Evolutionary conservation across 345 rosid species (phyloP).

Genomic region (Acer campestre): DNA sequence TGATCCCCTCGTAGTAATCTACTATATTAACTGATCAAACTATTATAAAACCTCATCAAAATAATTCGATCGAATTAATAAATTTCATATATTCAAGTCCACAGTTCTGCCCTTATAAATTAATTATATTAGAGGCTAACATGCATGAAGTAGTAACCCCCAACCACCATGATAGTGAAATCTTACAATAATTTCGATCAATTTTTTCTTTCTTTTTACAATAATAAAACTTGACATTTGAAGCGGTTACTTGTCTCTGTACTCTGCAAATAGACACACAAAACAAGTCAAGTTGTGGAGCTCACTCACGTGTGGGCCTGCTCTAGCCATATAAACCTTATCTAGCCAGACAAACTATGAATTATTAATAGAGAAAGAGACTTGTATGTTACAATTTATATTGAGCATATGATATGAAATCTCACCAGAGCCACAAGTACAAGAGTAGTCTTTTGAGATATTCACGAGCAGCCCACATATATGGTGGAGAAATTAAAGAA

Average conservation of each 20-base stretch:
- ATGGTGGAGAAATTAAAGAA: too few species aligned
- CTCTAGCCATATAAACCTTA: slow-evolving; percentile 6
- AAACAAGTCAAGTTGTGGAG: not conserved
- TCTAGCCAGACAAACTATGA: not conserved
- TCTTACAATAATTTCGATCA: not conserved
- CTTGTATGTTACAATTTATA: not conserved
- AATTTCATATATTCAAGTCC: not conserved
- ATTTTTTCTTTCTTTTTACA: not conserved
- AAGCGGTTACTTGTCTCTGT: not conserved
- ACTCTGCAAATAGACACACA: not conserved
- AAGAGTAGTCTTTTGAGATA: not conserved
- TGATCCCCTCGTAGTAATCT: too few species aligned
- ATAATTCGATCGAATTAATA: not conserved
- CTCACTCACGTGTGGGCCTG: slow-evolving; percentile 22
- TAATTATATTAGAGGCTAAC: not conserved
- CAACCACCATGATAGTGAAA: not conserved
- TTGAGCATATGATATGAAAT: not conserved
- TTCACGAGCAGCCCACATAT: not conserved
- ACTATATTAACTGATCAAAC: too few species aligned
- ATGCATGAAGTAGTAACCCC: not conserved
- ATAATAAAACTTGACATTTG: too few species aligned
- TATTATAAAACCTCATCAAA: too few species aligned
- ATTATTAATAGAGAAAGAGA: not conserved
- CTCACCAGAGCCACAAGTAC: not conserved
- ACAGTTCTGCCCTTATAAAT: not conserved